These are phyloP conservation scores for Pythium chondricola DNA, from an alignment of 352 stramenopile genomes.

Conservation along the genomic window DNA sequence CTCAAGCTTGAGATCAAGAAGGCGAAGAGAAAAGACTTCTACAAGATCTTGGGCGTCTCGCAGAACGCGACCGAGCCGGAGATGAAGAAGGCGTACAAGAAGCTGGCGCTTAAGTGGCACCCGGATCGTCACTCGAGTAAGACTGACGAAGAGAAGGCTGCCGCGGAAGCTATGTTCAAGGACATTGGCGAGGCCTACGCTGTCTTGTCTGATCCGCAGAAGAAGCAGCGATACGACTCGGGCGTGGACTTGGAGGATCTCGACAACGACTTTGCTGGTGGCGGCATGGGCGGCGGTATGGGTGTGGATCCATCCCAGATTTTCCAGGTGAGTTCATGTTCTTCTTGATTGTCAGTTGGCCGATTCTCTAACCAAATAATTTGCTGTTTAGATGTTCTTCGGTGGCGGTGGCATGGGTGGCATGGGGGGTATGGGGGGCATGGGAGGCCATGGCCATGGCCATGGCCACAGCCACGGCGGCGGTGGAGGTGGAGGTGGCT, in stretches of 20 bases:
- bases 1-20: constrained; percentile 92
- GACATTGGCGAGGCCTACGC: constrained; percentile 95
- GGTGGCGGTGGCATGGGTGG: constrained; percentile 27
- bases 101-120: constrained; percentile 92
- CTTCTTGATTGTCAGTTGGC: background rate
- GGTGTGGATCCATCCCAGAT: constrained; percentile 82
- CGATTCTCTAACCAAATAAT: background rate
- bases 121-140: constrained; percentile 92
- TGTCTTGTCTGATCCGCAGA: constrained; percentile 91
- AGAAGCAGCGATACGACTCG: constrained; percentile 93
- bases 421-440: constrained; percentile 53
- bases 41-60: constrained; percentile 87
- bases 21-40: constrained; percentile 95
- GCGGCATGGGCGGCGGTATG: constrained; percentile 47
- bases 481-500: constrained; percentile 20
- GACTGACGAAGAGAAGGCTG: constrained; percentile 86
- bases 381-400: constrained; percentile 72
- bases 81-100: constrained; percentile 98
- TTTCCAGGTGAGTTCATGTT: constrained; percentile 51
- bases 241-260: constrained; percentile 93
- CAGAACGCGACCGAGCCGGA: constrained; percentile 84
- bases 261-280: constrained; percentile 76
- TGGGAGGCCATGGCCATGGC: constrained; percentile 31
- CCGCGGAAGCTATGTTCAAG: constrained; percentile 93
- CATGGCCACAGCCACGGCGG: constrained; percentile 29